Percentiles rank a stretch among this genome's conserved stretches.
Evolutionary conservation across 164 flowering plant species (phyloP).

Genomic region (Umbellularia californica): DNA sequence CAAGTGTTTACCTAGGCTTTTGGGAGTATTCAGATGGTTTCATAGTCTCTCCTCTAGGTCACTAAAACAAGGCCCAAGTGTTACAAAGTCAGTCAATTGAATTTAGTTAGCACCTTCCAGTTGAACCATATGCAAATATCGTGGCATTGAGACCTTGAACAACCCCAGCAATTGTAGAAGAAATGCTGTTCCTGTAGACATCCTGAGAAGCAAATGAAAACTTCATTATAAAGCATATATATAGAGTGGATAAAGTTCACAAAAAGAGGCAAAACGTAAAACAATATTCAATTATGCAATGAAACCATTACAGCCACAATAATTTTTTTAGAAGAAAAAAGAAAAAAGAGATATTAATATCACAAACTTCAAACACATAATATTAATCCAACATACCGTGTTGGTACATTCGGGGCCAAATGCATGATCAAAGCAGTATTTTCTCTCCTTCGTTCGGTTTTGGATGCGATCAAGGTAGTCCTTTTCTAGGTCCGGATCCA

Average conservation of each 20-base stretch:
- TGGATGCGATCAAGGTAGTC: constrained; percentile 81
- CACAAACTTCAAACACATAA: neutral
- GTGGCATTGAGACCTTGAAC: constrained; percentile 93
- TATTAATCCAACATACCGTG: constrained; percentile 29
- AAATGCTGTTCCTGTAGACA: constrained; percentile 61
- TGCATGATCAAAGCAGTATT: constrained; percentile 72
- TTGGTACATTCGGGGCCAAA: constrained; percentile 66
- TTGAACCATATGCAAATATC: constrained; percentile 90
- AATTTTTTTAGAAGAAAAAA: no score
- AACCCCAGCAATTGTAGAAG: constrained; percentile 72
- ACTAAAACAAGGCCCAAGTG: neutral
- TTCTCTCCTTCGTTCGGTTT: constrained; percentile 72
- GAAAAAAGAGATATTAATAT: neutral
- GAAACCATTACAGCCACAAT: neutral
- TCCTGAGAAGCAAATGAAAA: constrained; percentile 41
- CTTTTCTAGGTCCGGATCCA: constrained; percentile 86
- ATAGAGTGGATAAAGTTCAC: neutral
- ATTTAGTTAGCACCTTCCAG: constrained; percentile 68
- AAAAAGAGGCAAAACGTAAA: no score
- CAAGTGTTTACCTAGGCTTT: neutral
- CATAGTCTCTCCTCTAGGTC: no score
- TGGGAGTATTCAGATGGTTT: no score
- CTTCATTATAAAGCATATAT: constrained; percentile 3
- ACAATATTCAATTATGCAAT: neutral
- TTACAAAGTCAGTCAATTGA: neutral